Percentiles rank a stretch among this genome's conserved stretches.
These are phyloP conservation scores for Lepraria neglecta DNA, from an alignment of 495 filamentous ascomycete genomes.

Conservation along the genomic window DNA sequence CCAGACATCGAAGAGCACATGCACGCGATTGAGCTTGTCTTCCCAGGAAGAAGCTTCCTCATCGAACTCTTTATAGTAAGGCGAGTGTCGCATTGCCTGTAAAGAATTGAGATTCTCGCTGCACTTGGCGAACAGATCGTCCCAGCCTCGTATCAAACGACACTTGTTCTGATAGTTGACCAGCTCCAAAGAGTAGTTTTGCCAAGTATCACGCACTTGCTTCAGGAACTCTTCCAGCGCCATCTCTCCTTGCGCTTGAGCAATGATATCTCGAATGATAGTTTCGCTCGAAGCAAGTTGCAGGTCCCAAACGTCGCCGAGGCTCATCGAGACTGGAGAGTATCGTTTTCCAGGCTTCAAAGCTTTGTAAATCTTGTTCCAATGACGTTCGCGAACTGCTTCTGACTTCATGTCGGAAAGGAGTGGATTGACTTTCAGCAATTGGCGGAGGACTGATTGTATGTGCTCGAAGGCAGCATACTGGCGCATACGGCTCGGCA, in stretches of 20 bases:
- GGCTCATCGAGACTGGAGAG: conserved; percentile 83
- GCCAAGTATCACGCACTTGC: conserved; percentile 94
- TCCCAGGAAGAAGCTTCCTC: conserved; percentile 96
- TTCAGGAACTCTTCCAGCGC: conserved; percentile 95
- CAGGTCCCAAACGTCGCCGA: conserved; percentile 97
- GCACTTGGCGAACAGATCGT: conserved; percentile 96
- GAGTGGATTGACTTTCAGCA: conserved; percentile 82
- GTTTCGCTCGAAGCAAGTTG: conserved; percentile 79
- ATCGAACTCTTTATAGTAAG: conserved; percentile 98
- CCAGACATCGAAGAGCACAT: conserved; percentile 98
- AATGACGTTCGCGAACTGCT: conserved; percentile 91
- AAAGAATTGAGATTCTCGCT: conserved; percentile 96
- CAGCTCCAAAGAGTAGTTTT: conserved; percentile 85
- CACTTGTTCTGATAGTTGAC: conserved; percentile 98
- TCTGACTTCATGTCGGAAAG: conserved; percentile 92
- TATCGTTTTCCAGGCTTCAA: conserved; percentile 86
- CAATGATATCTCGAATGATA: conserved; percentile 83
- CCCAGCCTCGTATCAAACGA: conserved; percentile 93
- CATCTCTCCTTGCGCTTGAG: conserved; percentile 97
- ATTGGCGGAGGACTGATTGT: conserved; percentile 78
- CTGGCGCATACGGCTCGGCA: conserved; percentile 97
- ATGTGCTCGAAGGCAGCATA: conserved; percentile 99
- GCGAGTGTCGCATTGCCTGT: conserved; percentile 97
- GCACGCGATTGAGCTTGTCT: conserved; percentile 93
- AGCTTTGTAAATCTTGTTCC: conserved; percentile 93